Evolutionary conservation across 352 stramenopile genomes (phyloP).

Genomic region (Phytophthora vignae): DNA sequence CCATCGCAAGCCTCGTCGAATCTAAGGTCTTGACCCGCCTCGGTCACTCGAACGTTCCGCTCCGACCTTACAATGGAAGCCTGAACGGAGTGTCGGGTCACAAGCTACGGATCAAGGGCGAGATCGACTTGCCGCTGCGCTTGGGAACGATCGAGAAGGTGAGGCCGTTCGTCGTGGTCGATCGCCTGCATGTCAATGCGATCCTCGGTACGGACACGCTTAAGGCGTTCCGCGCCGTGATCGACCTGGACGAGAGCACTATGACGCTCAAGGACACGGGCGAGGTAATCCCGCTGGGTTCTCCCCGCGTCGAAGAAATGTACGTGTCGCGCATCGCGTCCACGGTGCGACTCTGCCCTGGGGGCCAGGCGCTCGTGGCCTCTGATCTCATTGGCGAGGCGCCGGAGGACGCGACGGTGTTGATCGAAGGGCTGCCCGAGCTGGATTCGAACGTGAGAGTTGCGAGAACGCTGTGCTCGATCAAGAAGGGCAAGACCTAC

Average conservation of each 20-base stretch:
- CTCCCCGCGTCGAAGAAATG: not conserved
- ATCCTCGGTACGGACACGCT: not conserved
- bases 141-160: not conserved
- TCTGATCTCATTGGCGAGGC: not conserved
- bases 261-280: not conserved
- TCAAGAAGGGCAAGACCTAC: too few relatives aligned
- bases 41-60: not conserved
- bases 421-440: not conserved
- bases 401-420: not conserved
- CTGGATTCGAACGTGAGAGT: not conserved
- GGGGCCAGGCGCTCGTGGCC: not conserved
- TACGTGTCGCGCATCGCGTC: not conserved
- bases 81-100: not conserved
- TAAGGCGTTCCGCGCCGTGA: not conserved
- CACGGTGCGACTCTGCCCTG: not conserved
- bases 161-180: not conserved
- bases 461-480: too few relatives aligned
- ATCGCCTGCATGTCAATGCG: not conserved
- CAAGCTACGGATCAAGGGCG: not conserved
- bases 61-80: not conserved
- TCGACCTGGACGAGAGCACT: not conserved
- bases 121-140: not conserved
- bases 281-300: not conserved
- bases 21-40: not conserved
- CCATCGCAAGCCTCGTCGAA: not conserved